Percentiles rank a stretch among this genome's conserved stretches.
Evolutionary conservation across 2,329 filamentous ascomycete species (phyloP).

Genomic region (Epichloe gansuensis): DNA sequence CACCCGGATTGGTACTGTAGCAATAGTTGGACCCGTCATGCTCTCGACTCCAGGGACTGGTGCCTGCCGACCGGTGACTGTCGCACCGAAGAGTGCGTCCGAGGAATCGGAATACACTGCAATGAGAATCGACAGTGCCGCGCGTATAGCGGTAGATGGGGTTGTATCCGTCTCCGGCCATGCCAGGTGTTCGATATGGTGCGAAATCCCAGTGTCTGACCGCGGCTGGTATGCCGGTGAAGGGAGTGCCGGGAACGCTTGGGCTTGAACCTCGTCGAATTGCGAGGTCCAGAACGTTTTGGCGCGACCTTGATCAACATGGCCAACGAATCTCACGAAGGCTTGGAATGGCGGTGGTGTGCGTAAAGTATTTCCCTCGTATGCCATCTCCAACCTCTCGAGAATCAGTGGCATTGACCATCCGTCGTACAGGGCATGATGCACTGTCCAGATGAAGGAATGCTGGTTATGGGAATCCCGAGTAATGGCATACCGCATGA

Average conservation of each 20-base stretch:
- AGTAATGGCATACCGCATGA: constrained; percentile 30
- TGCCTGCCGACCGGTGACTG: constrained; percentile 14
- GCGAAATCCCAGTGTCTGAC: constrained; percentile 25
- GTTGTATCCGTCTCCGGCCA: constrained; percentile 13
- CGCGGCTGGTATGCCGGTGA: background rate
- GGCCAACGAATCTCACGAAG: constrained; percentile 25
- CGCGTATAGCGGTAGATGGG: constrained; percentile 10
- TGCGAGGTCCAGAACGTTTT: background rate
- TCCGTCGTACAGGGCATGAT: constrained; percentile 40
- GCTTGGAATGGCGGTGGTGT: constrained; percentile 21
- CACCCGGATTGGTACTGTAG: constrained; percentile 15
- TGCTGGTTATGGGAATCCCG: constrained; percentile 20
- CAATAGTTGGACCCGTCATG: constrained; percentile 18
- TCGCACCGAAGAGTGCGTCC: constrained; percentile 19
- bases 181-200: background rate
- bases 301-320: background rate
- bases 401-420: constrained; percentile 34
- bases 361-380: constrained; percentile 18
- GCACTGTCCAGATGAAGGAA: constrained; percentile 28
- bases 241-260: background rate
- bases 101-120: constrained; percentile 20
- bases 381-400: constrained; percentile 26
- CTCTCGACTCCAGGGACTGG: constrained; percentile 13
- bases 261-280: background rate
- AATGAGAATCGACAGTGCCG: constrained; percentile 20